Conservation (phyloP, 2,329 filamentous ascomycete genomes). For the Macrophomina tecta region DNA sequence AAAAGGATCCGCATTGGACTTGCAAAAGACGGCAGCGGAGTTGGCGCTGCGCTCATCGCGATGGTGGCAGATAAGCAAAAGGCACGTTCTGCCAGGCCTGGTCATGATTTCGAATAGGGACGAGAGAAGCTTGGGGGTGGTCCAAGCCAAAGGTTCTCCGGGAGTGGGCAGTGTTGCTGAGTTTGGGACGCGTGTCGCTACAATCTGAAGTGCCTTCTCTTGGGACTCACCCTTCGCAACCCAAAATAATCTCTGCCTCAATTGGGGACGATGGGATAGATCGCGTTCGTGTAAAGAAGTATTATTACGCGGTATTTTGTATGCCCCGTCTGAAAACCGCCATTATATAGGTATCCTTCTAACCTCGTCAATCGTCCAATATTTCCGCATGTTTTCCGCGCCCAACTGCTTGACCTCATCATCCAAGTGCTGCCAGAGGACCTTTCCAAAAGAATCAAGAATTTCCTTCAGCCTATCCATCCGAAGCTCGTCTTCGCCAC, state of each 20-base stretch:
- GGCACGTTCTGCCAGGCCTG: neutral
- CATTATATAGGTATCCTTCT: conserved; percentile 68
- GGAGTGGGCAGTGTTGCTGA: neutral
- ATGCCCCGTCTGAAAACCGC: neutral
- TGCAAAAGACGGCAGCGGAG: conserved; percentile 93
- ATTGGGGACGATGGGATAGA: neutral
- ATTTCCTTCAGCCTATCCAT: conserved; percentile 67
- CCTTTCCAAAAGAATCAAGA: conserved; percentile 78
- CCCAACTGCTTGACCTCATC: conserved; percentile 80
- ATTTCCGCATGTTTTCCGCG: conserved; percentile 86
- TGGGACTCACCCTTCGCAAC: neutral
- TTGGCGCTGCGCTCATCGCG: conserved; percentile 94
- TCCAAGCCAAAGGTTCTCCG: neutral
- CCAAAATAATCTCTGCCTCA: neutral
- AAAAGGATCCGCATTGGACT: conserved; percentile 94
- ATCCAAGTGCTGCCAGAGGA: conserved; percentile 83
- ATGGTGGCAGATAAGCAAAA: conserved; percentile 73
- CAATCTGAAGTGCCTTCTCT: neutral
- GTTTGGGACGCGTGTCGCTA: neutral
- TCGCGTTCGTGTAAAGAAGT: neutral
- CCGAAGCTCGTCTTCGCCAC: conserved; percentile 66
- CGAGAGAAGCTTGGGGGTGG: neutral
- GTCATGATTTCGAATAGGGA: neutral
- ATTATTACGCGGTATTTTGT: neutral
- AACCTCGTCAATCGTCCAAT: conserved; percentile 81